Evolutionary conservation across 1,284 basidiomycete genomes (phyloP).

Genomic region (Microbotryum violaceum): DNA sequence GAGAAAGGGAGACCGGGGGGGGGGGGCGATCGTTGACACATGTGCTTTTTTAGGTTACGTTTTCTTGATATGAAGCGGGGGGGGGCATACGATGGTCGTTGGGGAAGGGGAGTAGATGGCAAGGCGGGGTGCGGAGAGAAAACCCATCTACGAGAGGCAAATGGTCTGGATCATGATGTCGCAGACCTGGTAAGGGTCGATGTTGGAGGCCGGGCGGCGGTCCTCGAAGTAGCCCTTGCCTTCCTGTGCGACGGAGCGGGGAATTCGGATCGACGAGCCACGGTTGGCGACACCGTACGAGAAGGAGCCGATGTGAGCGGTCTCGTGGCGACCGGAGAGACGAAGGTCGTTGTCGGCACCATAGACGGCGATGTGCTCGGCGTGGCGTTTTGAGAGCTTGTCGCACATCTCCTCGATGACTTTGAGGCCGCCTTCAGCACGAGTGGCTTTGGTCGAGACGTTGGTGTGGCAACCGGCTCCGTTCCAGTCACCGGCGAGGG

Average conservation of each 20-base stretch:
- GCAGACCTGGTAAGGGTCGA: constrained; percentile 56
- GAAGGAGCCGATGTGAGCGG: constrained; percentile 87
- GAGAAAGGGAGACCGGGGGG: no score
- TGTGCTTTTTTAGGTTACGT: no score
- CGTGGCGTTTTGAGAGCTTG: constrained; percentile 45
- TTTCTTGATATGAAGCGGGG: no score
- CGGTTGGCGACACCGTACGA: constrained; percentile 56
- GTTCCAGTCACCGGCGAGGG: constrained; percentile 97
- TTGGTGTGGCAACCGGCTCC: constrained; percentile 75
- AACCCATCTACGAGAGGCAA: constrained; percentile 36
- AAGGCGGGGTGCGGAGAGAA: not conserved
- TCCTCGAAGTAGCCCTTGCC: constrained; percentile 77
- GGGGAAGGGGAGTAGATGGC: no score
- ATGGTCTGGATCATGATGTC: constrained; percentile 91
- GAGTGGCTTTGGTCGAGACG: constrained; percentile 86
- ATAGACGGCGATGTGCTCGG: constrained; percentile 77
- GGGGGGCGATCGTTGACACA: no score
- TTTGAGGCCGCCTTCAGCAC: constrained; percentile 88
- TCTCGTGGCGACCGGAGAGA: constrained; percentile 91
- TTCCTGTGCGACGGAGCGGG: constrained; percentile 29
- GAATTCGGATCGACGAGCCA: constrained; percentile 66
- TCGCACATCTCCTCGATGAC: constrained; percentile 85
- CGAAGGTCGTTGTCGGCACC: constrained; percentile 76
- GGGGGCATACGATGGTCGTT: no score
- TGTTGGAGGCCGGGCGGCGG: constrained; percentile 90